Base-by-base conservation (phyloP, 148 eudicot genomes). In the Rhododendron ferrugineum region DNA sequence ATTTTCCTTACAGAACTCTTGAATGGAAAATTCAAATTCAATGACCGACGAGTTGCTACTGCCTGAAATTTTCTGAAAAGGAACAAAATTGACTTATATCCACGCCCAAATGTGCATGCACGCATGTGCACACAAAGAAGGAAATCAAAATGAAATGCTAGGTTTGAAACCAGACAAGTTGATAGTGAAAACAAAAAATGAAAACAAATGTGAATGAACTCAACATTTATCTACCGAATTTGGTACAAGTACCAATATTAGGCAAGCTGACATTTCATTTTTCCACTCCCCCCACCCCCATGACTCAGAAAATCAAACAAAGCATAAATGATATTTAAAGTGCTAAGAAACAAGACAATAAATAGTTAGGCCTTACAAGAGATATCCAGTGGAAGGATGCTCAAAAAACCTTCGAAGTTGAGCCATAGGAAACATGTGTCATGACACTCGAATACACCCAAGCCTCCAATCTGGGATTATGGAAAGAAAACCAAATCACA, bases 1-100 rank as follows among this genome's bases (percentile, higher is more conserved):
- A 93, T 44, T 74, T 77, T 83, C 86, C 92, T 90, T 34, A 77
- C 89, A 80, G 84, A 54, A 83, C 89, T 84, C 92, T 88, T 85
- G 37, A 78, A n/a, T 22, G 74, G 70, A 18, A 85, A 83, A 60
- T 32, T 86, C 46, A 87, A 76, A 78, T 83, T 89, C 26, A 70
- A 86, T 36, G 89, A 78, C 26, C 6, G 85, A 7, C 30, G 82
- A 49, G 81, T 58, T 47, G 85, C 86, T 78, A 36, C 64, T 30
- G 44, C 78, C 46, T 87, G 80, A 58, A 81, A 68, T 40, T 83
- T 88, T 83, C 92, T 88, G 84, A 44, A 16, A 74, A 73, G 58
- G 28, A 22, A 80, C 10, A 18, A 4, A 54, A 1, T 52, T 32
- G 42, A 76, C 5, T 42, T 36, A 7, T 76, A 56, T 56, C 28